A percentile compares a stretch with the other conserved stretches of the same genome.
Evolutionary conservation across 352 stramenopile species (phyloP).

Genomic region (Phytophthora pisi): DNA sequence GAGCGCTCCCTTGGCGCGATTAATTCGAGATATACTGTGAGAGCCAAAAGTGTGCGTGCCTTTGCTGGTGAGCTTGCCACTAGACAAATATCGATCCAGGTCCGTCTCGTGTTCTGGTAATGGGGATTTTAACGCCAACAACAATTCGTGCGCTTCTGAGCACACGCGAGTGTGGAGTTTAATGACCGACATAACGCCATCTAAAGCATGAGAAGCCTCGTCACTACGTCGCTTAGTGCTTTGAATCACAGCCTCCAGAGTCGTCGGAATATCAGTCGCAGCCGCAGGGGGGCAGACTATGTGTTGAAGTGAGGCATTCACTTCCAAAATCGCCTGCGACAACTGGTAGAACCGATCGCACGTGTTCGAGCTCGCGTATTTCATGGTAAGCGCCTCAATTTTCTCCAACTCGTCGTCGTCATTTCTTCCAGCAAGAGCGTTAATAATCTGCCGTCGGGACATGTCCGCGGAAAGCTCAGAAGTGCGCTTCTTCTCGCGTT

Average conservation of each 20-base stretch:
- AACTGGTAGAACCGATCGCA: slow-evolving; percentile 52
- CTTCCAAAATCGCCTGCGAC: slow-evolving; percentile 27
- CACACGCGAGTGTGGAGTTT: slow-evolving; percentile 51
- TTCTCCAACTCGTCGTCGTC: slow-evolving; percentile 36
- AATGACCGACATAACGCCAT: slow-evolving; percentile 39
- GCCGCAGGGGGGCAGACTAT: slow-evolving; percentile 8
- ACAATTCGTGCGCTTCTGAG: slow-evolving; percentile 36
- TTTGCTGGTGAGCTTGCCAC: slow-evolving; percentile 16
- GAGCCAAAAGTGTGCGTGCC: background rate
- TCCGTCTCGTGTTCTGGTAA: slow-evolving; percentile 9
- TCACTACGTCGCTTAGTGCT: slow-evolving; percentile 43
- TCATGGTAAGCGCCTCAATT: slow-evolving; percentile 35
- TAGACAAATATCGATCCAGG: slow-evolving; percentile 24
- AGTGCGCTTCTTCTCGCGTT: slow-evolving; percentile 1
- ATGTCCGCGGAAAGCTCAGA: slow-evolving; percentile 10
- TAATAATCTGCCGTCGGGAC: slow-evolving; percentile 10
- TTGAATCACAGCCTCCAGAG: slow-evolving; percentile 23
- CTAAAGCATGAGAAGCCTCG: slow-evolving; percentile 35
- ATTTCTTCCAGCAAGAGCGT: background rate
- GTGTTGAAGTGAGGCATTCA: slow-evolving; percentile 17
- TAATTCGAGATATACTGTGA: slow-evolving; percentile 12
- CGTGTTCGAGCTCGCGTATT: slow-evolving; percentile 31
- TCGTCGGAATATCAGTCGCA: background rate
- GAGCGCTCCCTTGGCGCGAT: slow-evolving; percentile 35
- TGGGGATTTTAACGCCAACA: background rate